These are phyloP conservation scores for Neofusicoccum umdonicola DNA, from an alignment of 2,329 filamentous ascomycete species.

Conservation along the genomic window DNA sequence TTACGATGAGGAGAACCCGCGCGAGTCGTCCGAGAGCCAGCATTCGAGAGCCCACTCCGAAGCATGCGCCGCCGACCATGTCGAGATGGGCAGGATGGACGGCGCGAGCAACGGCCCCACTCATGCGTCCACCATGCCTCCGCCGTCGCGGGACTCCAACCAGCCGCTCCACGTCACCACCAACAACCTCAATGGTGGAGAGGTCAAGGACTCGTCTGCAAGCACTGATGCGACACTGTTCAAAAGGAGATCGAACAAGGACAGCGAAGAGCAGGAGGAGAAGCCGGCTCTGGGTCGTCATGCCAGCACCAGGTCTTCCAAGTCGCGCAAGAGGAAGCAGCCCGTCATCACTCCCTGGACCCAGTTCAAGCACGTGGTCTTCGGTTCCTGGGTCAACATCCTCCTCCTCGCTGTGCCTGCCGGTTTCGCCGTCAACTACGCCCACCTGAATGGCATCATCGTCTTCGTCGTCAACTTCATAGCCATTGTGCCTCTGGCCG, in stretches of 20 bases:
- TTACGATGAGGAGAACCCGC: slow-evolving; percentile 30
- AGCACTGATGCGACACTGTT: background rate
- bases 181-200: background rate
- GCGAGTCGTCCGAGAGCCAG: background rate
- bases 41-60: slow-evolving; percentile 14
- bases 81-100: background rate
- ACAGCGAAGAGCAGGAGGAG: background rate
- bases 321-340: slow-evolving; percentile 6
- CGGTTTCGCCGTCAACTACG: slow-evolving; percentile 70
- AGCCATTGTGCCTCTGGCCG: slow-evolving; percentile 86
- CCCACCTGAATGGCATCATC: slow-evolving; percentile 43
- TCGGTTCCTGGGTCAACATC: slow-evolving; percentile 85
- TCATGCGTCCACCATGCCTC: slow-evolving; percentile 6
- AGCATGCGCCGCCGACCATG: background rate
- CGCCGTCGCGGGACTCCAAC: background rate
- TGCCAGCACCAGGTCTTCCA: background rate
- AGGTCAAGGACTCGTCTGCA: background rate
- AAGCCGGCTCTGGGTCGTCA: background rate
- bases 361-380: slow-evolving; percentile 70
- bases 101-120: background rate
- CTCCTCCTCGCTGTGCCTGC: slow-evolving; percentile 74
- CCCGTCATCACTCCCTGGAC: slow-evolving; percentile 26
- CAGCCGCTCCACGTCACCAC: background rate
- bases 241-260: background rate
- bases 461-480: slow-evolving; percentile 90